phyloP scores from a whole-genome alignment of 2,329 filamentous ascomycete species.

The Epichloe sylvatica region DNA sequence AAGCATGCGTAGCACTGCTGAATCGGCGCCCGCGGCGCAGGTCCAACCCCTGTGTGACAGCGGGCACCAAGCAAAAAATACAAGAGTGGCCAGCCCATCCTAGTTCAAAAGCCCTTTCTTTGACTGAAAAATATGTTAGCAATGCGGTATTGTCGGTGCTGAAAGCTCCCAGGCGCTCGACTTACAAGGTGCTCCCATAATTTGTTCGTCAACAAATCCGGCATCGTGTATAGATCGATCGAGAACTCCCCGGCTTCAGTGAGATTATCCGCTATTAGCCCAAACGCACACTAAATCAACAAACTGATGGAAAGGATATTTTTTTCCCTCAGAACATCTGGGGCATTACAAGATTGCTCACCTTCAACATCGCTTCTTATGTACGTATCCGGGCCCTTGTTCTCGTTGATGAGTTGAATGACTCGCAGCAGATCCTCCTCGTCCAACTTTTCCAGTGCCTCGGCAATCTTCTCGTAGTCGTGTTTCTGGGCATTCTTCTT shows the following conservation, averaged over 20 bases:
- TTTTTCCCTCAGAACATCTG: neutral
- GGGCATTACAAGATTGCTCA: constrained; percentile 33
- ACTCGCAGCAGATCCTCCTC: constrained; percentile 92
- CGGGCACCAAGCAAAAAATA: neutral
- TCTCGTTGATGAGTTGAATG: constrained; percentile 95
- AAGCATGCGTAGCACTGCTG: neutral
- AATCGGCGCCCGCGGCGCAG: neutral
- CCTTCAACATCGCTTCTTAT: constrained; percentile 95
- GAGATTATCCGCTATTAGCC: constrained; percentile 24
- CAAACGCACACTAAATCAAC: constrained; percentile 17
- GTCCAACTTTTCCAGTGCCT: constrained; percentile 72
- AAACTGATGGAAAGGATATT: constrained; percentile 2
- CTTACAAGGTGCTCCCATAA: constrained; percentile 74
- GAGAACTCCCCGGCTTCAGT: constrained; percentile 80
- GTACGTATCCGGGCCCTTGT: constrained; percentile 87
- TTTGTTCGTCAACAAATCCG: constrained; percentile 77
- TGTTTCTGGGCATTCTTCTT: constrained; percentile 65
- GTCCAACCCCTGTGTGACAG: neutral
- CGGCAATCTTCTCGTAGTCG: constrained; percentile 95
- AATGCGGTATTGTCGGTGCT: neutral
- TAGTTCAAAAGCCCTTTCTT: constrained; percentile 26
- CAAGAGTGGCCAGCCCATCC: neutral
- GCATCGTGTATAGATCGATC: constrained; percentile 94
- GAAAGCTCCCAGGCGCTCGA: constrained; percentile 1
- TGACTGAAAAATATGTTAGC: constrained; percentile 13